Evolutionary conservation across 257 asterid species (phyloP), one percentile per base, ranked within the genome.

Genomic region (Penstemon barbatus): DNA sequence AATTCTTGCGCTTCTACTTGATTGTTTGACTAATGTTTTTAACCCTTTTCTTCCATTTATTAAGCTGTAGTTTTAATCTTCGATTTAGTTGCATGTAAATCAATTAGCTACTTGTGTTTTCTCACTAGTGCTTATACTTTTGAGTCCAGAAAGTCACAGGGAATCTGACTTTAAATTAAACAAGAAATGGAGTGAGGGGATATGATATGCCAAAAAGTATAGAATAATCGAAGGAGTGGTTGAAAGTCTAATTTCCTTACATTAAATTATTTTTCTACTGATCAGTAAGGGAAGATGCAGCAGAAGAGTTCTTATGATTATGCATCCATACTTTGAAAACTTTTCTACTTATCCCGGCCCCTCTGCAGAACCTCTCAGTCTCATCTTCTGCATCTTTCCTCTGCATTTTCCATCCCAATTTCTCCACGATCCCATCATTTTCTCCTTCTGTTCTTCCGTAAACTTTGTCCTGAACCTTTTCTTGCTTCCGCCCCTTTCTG

Each of bases 311-410:
- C 74, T 89, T 89, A 49, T 89, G 94, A 72, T 89, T 89, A 25
- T 86, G 94, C 94, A 89, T 89, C 96, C 94, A 86, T 12, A 89
- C 96, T 78, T 86, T 86, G 80, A 89, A 86, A 7, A 89, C 96
- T 55, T 86, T 84, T 71, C 96, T 72, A 63, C 74, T 86, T 33
- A 89, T 76, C 78, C 92, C 96, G 11, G 84, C 42, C 3, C 86
- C 81, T 69, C 79, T 68, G 75, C 95, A 89, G 49, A 86, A 89
- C 66, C 79, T 85, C 69, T 89, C 94, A 7, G 82, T 84, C 74
- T 85, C 96, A 53, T 86, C 85, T 36, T 86, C 91, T 8, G 63
- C 69, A 3, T 86, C 91, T 53, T 75, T 83, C 63, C 95, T 78
- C 69, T 79, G 86, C 81, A 86, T 4, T 5, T 71, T 79, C 96